phyloP scores from a whole-genome alignment of 305 asterid genomes.

The Fraxinus velutina region DNA sequence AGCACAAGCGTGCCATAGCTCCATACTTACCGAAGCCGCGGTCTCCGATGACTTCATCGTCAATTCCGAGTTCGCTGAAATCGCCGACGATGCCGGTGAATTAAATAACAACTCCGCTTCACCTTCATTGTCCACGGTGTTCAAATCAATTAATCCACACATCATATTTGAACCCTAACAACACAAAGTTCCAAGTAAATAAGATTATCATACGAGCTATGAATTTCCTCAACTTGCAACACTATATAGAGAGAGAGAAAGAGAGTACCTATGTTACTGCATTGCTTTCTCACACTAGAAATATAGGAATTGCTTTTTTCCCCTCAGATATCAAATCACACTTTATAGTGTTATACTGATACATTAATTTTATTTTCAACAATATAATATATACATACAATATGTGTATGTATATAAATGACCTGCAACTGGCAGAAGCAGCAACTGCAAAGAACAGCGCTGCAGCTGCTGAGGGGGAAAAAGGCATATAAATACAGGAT shows the following conservation, averaged over 20 bases:
- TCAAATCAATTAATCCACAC: conserved; percentile 72
- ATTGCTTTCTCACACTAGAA: conserved; percentile 51
- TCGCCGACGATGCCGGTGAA: conserved; percentile 40
- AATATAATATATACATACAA: neutral
- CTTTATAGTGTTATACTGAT: conserved; percentile 35
- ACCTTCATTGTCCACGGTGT: conserved; percentile 57
- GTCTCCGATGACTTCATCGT: conserved; percentile 29
- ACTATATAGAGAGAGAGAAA: neutral
- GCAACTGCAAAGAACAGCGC: conserved; percentile 57
- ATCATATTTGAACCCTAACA: conserved; percentile 55
- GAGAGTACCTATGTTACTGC: conserved; percentile 32
- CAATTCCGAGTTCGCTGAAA: conserved; percentile 47
- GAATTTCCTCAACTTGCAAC: conserved; percentile 10
- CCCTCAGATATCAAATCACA: conserved; percentile 37
- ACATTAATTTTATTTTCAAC: neutral
- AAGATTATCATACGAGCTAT: conserved; percentile 4
- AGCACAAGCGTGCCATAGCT: conserved; percentile 98
- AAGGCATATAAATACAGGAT: conserved; percentile 28
- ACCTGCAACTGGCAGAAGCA: conserved; percentile 62
- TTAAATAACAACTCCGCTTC: conserved; percentile 33
- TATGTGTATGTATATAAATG: conserved; percentile 12
- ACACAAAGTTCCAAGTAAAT: conserved; percentile 10
- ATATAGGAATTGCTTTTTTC: conserved; percentile 23
- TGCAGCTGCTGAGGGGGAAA: conserved; percentile 55
- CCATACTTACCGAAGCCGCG: conserved; percentile 67